A percentile compares a stretch with the other conserved stretches of the same genome.
Evolutionary conservation across 179 eudicot genomes (phyloP).

Genomic region (Carnegiea gigantea): DNA sequence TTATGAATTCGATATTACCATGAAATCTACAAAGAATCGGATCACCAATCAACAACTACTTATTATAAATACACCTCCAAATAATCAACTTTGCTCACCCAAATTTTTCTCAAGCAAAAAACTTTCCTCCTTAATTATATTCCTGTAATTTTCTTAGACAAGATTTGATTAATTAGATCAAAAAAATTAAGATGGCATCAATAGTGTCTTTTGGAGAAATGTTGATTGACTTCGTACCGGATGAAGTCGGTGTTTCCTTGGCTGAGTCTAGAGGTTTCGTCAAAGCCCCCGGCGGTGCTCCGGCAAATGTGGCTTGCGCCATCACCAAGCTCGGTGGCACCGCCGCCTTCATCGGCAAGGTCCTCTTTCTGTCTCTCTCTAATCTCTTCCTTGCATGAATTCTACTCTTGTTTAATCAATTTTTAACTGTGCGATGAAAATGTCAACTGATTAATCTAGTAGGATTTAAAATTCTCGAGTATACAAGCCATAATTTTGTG

Average conservation of each 20-base stretch:
- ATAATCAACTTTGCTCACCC: conserved; percentile 10
- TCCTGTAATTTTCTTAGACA: neutral
- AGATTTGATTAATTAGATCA: neutral
- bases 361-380: neutral
- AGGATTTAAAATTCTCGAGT: too few species aligned
- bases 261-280: conserved; percentile 55
- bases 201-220: conserved; percentile 67
- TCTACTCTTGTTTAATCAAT: neutral
- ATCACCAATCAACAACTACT: conserved; percentile 1
- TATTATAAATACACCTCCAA: conserved; percentile 14
- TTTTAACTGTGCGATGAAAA: too few species aligned
- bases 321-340: conserved; percentile 54
- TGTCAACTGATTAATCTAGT: too few species aligned
- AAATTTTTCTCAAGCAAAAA: neutral
- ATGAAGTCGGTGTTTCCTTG: conserved; percentile 53
- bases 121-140: neutral
- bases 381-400: neutral
- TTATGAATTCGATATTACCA: neutral
- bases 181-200: conserved; percentile 23
- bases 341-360: conserved; percentile 61
- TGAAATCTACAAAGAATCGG: conserved; percentile 17
- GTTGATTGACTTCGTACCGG: conserved; percentile 66
- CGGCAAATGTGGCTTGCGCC: conserved; percentile 61
- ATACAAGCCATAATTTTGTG: too few species aligned
- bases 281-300: conserved; percentile 74